Conservation (phyloP, 163 green algal species). For the Scenedesmus sp. region DNA sequence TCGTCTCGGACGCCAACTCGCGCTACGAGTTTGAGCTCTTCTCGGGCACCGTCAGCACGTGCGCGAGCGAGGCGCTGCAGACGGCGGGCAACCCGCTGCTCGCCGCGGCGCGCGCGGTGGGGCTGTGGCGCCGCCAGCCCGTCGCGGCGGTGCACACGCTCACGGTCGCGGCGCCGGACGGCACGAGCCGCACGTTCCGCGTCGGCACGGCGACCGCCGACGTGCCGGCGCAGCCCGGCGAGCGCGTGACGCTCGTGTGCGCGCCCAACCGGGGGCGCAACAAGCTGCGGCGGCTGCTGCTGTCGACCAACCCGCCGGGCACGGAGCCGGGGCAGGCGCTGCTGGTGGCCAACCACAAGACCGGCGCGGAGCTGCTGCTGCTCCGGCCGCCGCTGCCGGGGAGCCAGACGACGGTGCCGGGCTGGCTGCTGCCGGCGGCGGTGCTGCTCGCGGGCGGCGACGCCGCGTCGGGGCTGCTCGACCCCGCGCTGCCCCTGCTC, state of each 20-base stretch:
- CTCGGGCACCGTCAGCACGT: slow-evolving; percentile 64
- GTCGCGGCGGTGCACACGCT: slow-evolving; percentile 79
- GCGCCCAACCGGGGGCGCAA: slow-evolving; percentile 56
- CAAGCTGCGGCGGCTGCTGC: slow-evolving; percentile 50
- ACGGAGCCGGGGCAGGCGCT: slow-evolving; percentile 79
- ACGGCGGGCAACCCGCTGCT: slow-evolving; percentile 57
- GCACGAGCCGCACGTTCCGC: slow-evolving; percentile 77
- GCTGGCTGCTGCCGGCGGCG: slow-evolving; percentile 73
- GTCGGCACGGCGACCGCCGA: slow-evolving; percentile 74
- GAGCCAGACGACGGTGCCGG: slow-evolving; percentile 54
- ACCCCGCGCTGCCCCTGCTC: slow-evolving; percentile 74
- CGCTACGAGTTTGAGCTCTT: slow-evolving; percentile 90
- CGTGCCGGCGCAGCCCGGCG: slow-evolving; percentile 74
- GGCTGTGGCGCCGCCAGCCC: slow-evolving; percentile 53
- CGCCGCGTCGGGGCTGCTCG: slow-evolving; percentile 76
- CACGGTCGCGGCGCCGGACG: slow-evolving; percentile 69
- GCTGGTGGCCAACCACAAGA: slow-evolving; percentile 78
- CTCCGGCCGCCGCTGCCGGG: slow-evolving; percentile 56
- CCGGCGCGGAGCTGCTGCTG: slow-evolving; percentile 55
- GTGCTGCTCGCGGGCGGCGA: slow-evolving; percentile 74
- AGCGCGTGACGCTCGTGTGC: slow-evolving; percentile 82
- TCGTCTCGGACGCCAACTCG: slow-evolving; percentile 70
- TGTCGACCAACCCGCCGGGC: slow-evolving; percentile 69
- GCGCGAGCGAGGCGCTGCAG: slow-evolving; percentile 69
- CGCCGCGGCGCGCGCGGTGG: slow-evolving; percentile 53